These are phyloP conservation scores for Sanghuangporus baumii DNA, from an alignment of 1,284 basidiomycete species.

Conservation along the genomic window DNA sequence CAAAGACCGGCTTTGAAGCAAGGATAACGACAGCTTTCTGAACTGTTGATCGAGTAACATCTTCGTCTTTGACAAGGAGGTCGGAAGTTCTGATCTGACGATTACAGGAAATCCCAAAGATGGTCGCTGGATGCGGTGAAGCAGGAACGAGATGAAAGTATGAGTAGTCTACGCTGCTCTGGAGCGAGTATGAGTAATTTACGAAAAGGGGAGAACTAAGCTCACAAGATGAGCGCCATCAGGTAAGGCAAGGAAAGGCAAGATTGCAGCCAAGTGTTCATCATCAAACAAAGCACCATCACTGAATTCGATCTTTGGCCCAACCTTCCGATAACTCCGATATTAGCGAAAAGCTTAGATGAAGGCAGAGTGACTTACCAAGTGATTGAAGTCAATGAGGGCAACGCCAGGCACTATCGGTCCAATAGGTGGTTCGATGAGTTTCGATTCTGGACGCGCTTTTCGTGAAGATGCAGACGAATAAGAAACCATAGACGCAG, in stretches of 20 bases:
- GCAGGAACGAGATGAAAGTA: constrained; percentile 87
- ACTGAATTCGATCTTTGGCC: constrained; percentile 84
- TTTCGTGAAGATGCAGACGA: constrained; percentile 66
- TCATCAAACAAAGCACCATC: constrained; percentile 70
- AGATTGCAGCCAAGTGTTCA: constrained; percentile 73
- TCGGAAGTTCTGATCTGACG: constrained; percentile 86
- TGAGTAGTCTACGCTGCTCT: constrained; percentile 94
- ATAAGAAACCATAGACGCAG: constrained; percentile 56
- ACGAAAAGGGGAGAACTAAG: constrained; percentile 5
- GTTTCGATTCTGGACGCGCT: constrained; percentile 67
- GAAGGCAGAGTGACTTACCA: constrained; percentile 42
- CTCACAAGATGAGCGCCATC: constrained; percentile 91
- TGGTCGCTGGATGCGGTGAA: constrained; percentile 66
- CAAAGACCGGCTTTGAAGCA: constrained; percentile 85
- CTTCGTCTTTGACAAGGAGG: constrained; percentile 76
- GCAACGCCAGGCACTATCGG: constrained; percentile 78
- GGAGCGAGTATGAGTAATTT: constrained; percentile 1
- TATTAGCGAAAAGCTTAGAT: constrained; percentile 13
- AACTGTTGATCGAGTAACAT: constrained; percentile 93
- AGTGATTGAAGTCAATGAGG: constrained; percentile 86
- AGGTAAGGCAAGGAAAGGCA: constrained; percentile 96
- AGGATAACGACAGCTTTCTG: constrained; percentile 98
- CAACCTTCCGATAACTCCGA: constrained; percentile 50
- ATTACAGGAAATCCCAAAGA: constrained; percentile 98
- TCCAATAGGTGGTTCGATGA: constrained; percentile 51